These are phyloP conservation scores for Mycosphaerella arachidis DNA, from an alignment of 2,329 filamentous ascomycete species.

Conservation along the genomic window DNA sequence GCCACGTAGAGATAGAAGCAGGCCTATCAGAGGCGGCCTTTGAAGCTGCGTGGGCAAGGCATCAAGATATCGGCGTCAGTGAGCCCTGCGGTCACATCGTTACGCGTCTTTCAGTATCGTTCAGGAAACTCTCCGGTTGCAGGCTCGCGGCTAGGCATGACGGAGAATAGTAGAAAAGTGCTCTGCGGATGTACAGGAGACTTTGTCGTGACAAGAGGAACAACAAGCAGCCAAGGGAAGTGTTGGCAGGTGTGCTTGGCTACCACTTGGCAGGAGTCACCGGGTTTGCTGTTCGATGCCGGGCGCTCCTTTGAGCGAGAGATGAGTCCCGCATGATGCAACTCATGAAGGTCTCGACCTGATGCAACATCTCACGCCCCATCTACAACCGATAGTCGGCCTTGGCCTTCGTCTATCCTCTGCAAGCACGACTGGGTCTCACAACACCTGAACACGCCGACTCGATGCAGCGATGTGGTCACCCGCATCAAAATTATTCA, in stretches of 20 bases:
- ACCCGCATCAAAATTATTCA: background rate
- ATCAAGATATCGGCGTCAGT: background rate
- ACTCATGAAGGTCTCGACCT: too few relatives aligned
- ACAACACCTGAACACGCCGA: background rate
- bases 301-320: too few relatives aligned
- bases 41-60: background rate
- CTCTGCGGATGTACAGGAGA: background rate
- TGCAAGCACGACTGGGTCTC: background rate
- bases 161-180: background rate
- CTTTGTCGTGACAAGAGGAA: background rate
- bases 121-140: background rate
- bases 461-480: background rate
- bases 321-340: too few relatives aligned
- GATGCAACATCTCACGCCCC: too few relatives aligned
- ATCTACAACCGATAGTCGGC: background rate
- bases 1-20: background rate
- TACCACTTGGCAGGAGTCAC: background rate
- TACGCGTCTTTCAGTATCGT: background rate
- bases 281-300: too few relatives aligned
- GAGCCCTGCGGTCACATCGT: background rate
- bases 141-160: background rate
- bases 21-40: background rate
- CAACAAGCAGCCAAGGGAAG: background rate
- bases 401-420: background rate
- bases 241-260: background rate